Conservation (phyloP, 2,329 filamentous ascomycete species). For the Trichoderma sp. region DNA sequence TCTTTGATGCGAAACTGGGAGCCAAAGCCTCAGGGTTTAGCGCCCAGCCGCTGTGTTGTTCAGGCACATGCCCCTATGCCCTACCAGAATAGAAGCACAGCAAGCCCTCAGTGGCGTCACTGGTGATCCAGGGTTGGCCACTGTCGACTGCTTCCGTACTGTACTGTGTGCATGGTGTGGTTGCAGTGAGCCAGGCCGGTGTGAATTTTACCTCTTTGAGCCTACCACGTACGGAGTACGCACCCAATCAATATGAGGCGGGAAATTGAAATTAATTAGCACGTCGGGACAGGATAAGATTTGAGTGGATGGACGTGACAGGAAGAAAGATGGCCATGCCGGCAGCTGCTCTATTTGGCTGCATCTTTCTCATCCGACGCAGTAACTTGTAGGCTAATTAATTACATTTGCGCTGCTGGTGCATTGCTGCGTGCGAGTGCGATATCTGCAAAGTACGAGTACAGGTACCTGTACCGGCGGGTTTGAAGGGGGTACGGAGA, state of each 20-base stretch:
- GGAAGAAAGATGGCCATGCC: not conserved
- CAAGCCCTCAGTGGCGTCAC: not conserved
- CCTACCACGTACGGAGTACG: not conserved
- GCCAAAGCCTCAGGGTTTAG: not conserved
- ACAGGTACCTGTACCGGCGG: not conserved
- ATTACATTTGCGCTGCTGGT: not conserved
- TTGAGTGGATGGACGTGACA: not conserved
- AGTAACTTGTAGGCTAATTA: not conserved
- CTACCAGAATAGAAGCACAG: not conserved
- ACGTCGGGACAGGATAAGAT: not conserved
- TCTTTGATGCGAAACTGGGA: not conserved
- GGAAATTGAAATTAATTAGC: not conserved
- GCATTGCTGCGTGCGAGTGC: not conserved
- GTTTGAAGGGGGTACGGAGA: not conserved
- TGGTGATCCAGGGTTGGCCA: not conserved
- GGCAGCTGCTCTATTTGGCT: not conserved
- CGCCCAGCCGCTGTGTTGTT: not conserved
- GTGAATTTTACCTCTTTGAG: not conserved
- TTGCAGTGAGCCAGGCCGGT: constrained; percentile 7
- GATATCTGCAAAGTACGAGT: not conserved
- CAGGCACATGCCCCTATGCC: not conserved
- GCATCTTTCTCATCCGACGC: not conserved
- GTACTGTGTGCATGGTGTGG: constrained; percentile 8
- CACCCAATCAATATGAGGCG: not conserved
- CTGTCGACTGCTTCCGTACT: not conserved